Evolutionary conservation across 2,329 filamentous ascomycete species (phyloP), one percentile per base, ranked within the genome.

Genomic region (Microascus cirrosus): DNA sequence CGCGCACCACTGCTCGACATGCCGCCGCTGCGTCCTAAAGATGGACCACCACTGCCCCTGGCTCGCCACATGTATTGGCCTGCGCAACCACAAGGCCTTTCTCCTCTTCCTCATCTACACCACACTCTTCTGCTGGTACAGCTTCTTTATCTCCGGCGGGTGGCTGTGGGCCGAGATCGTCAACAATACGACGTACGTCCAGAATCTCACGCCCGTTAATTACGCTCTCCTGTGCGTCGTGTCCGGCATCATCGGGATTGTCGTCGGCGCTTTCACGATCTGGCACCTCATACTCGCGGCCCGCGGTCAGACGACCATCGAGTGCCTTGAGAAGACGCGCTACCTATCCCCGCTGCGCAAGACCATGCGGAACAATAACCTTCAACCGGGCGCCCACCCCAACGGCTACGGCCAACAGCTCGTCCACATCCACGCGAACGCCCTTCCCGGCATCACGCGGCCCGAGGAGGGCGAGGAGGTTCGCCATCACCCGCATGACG

Each of bases 31-130:
- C 70, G 92, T 99, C 28, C 79, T 99, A 70, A 99, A 99, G 78
- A 99, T 99, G 94, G 94, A 99, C 69, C 94, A 99, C 71, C 94
- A 99, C 74, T 99, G 94, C 70, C 94, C 94, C 18, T 99, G 94
- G 94, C 80, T 99, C 55, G 93, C 94, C 32, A 96, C 90, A 3
- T 99, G 94, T 71, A 89, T 99, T 60, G 94, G 94, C 22, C 77
- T 99, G 62, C 84, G 84, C 67, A 99, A 99, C 73, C 95, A 96
- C 78, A 99, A 99, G 74, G 81, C 92, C 0, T 99, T 99, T 69
- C 71, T 99, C 57, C 80, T 97, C 2, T 99, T 97, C 70, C 78
- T 99, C 28, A 81, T 92, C 58, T 97, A 99, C 70, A 90, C 89
- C 0, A 89, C 87, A 3, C 61, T 96, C 1, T 96, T 96, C 73